Evolutionary conservation across 352 stramenopile genomes (phyloP), one percentile per base, ranked within the genome.

Genomic region (Pythium sukuiense): DNA sequence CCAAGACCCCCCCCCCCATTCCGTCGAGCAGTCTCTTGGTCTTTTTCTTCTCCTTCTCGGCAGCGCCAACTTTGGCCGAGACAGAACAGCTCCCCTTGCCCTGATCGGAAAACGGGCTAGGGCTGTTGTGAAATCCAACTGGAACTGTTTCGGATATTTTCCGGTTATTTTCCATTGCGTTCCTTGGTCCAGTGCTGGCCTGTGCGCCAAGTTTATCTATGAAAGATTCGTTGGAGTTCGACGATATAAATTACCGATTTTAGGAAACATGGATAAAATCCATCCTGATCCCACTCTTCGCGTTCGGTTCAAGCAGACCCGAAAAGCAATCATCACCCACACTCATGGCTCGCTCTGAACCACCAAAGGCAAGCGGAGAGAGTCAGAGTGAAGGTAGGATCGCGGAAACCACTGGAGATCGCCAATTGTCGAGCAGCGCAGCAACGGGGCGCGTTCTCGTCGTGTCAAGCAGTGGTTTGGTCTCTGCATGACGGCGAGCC

Each of bases 311-410:
- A 72, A 72, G 59, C 37, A 62, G 50, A 24, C 30, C 29, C 16
- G 6, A 27, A 50, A 27, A 55, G 53, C 61, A 67, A 61, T 69
- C 52, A 65, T 52, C 32, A 68, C 54, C 65, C 48, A 65, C 65
- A 72, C 58, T 71, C 65, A 67, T 37, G 26, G 32, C 24, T 58
- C 65, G 60, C 59, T 72, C 55, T 69, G 67, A 65, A 73, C 67
- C 67, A 73, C 67, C 67, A 69, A 54, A 69, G 55, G 59, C 20
- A 20, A 61, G 24, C 43, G 6, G n/a, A 26, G 14, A 65, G 20
- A 67, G 46, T 55, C 49, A 73, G 67, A 65, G 61, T 72, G 65
- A 67, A 63, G 59, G 65, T 65, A 18, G 16, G 29, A 60, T 70
- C 63, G 63, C 59, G 63, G 35, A 49, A 49, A 49, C 41, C 41